Conservation (phyloP, 2,329 filamentous ascomycete genomes). For the Hypomyces rosellus region DNA sequence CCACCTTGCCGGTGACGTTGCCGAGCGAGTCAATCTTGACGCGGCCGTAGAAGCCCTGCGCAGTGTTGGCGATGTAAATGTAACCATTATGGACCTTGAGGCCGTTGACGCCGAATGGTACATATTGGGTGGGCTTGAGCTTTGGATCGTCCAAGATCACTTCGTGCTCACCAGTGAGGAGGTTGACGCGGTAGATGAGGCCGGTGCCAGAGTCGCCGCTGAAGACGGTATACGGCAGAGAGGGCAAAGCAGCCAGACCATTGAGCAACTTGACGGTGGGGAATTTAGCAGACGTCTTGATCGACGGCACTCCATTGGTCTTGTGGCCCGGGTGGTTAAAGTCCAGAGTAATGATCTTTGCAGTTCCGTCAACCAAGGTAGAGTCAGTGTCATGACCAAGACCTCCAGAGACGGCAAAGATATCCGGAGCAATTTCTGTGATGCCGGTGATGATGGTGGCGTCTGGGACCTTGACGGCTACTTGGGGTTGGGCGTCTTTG, state of each 20-base stretch:
- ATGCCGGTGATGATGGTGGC: conserved; percentile 15
- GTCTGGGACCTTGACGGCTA: conserved; percentile 12
- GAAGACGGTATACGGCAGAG: conserved; percentile 14
- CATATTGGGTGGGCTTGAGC: neutral
- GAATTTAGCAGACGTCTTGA: conserved; percentile 7
- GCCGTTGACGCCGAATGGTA: conserved; percentile 18
- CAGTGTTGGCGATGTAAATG: conserved; percentile 19
- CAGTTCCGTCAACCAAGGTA: conserved; percentile 7
- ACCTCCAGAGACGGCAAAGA: conserved; percentile 17
- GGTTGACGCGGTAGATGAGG: conserved; percentile 12
- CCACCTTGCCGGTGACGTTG: conserved; percentile 4
- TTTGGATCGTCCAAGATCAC: conserved; percentile 10
- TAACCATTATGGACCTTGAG: conserved; percentile 13
- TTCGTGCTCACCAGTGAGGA: conserved; percentile 13
- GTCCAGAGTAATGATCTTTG: conserved; percentile 13
- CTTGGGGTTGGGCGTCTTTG: conserved; percentile 1
- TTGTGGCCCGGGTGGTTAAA: neutral
- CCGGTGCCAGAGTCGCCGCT: conserved; percentile 17
- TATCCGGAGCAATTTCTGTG: conserved; percentile 13
- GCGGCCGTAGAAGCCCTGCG: conserved; percentile 10
- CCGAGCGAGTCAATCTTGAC: conserved; percentile 9
- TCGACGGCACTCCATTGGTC: neutral
- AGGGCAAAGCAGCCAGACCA: conserved; percentile 16
- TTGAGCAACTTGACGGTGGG: conserved; percentile 15
- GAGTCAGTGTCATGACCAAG: conserved; percentile 8